Percentiles rank a stretch among this genome's conserved stretches.
Evolutionary conservation across 164 flowering plant species (phyloP).

Genomic region (Tinospora cordifolia): DNA sequence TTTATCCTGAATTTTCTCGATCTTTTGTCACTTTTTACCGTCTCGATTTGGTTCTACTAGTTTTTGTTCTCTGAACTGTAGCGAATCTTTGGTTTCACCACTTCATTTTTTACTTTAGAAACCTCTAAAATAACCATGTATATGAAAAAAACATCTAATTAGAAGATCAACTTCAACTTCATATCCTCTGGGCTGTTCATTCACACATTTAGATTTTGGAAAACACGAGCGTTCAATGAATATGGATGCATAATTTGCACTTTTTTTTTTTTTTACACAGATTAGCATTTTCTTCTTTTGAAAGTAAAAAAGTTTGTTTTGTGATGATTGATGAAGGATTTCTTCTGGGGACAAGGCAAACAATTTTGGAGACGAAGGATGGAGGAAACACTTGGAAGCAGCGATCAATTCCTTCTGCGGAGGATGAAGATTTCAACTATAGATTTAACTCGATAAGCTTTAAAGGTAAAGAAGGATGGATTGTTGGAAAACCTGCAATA

Average conservation of each 20-base stretch:
- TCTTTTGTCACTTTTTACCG: background rate
- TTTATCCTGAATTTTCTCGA: background rate
- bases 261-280: background rate
- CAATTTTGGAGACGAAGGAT: conserved; percentile 94
- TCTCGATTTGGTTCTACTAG: background rate
- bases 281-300: background rate
- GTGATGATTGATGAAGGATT: conserved; percentile 43
- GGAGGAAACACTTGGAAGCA: conserved; percentile 86
- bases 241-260: background rate
- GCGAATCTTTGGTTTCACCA: no score
- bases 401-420: conserved; percentile 94
- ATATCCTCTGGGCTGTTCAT: no score
- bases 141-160: no score
- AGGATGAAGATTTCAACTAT: conserved; percentile 96
- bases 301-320: background rate
- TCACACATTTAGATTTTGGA: no score
- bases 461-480: conserved; percentile 93
- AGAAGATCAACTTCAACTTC: no score
- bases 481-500: conserved; percentile 92
- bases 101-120: no score
- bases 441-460: conserved; percentile 90
- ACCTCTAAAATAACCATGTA: no score
- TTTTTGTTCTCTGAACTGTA: no score
- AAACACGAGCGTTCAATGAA: no score
- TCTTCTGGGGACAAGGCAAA: conserved; percentile 90